Evolutionary conservation across 139 green algal genomes (phyloP).

Genomic region (Chlamydomonas schloesseri): DNA sequence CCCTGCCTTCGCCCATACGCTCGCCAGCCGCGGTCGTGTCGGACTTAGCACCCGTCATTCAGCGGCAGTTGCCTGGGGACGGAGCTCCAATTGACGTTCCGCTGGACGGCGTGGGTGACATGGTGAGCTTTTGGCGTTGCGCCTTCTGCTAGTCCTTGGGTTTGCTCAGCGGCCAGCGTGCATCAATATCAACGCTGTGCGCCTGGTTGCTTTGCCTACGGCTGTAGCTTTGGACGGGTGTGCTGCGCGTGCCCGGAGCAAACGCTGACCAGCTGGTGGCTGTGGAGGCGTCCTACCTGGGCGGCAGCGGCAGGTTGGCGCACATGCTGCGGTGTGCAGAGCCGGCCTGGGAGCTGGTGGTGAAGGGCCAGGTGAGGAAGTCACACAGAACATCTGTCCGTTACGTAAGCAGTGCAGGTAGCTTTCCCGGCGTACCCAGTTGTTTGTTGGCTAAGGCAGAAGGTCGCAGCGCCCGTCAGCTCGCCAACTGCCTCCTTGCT

Average conservation of each 20-base stretch:
- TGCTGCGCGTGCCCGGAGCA: conserved; percentile 33
- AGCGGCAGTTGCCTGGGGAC: conserved; percentile 20
- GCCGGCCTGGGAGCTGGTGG: conserved; percentile 41
- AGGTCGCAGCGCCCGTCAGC: no score
- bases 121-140: neutral
- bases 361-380: conserved; percentile 59
- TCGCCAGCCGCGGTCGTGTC: conserved; percentile 21
- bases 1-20: neutral
- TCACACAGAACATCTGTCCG: no score
- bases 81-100: neutral
- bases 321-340: conserved; percentile 43
- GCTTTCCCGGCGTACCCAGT: no score
- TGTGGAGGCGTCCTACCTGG: conserved; percentile 47
- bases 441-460: no score
- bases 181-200: no score
- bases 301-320: conserved; percentile 47
- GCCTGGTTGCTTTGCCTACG: no score
- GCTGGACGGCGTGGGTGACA: conserved; percentile 20
- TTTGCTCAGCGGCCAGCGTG: no score
- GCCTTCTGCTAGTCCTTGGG: no score
- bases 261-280: neutral
- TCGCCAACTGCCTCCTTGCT: neutral
- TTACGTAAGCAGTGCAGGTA: no score
- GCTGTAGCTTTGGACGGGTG: conserved; percentile 55
- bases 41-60: conserved; percentile 50